A percentile compares a stretch with the other conserved stretches of the same genome.
These are phyloP conservation scores for Epichloe baconii DNA, from an alignment of 2,329 filamentous ascomycete species.

Conservation along the genomic window DNA sequence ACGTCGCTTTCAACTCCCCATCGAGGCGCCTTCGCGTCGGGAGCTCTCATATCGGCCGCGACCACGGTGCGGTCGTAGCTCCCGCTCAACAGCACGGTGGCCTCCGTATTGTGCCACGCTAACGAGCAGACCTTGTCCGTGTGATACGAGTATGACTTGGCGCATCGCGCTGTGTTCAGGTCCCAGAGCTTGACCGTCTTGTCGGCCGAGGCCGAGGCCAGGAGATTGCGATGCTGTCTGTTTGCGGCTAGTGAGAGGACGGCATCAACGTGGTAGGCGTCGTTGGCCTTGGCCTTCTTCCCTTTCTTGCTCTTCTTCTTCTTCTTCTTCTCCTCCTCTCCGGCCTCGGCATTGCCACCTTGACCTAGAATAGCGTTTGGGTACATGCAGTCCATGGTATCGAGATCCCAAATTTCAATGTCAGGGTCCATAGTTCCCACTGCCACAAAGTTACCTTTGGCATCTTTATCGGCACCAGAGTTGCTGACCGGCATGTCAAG, in stretches of 20 bases:
- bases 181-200: slow-evolving; percentile 98
- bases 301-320: slow-evolving; percentile 77
- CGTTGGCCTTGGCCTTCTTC: slow-evolving; percentile 67
- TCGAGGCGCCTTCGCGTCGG: slow-evolving; percentile 64
- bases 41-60: slow-evolving; percentile 91
- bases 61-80: slow-evolving; percentile 92
- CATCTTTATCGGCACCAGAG: slow-evolving; percentile 44
- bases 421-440: slow-evolving; percentile 96
- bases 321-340: slow-evolving; percentile 54
- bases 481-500: slow-evolving; percentile 82
- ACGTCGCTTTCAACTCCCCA: slow-evolving; percentile 96
- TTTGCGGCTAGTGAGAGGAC: slow-evolving; percentile 87
- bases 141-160: slow-evolving; percentile 91
- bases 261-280: slow-evolving; percentile 86
- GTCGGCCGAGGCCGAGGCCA: slow-evolving; percentile 91
- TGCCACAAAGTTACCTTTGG: slow-evolving; percentile 79
- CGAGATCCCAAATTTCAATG: slow-evolving; percentile 96
- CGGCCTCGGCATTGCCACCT: slow-evolving; percentile 38
- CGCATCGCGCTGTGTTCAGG: slow-evolving; percentile 78
- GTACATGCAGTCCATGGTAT: slow-evolving; percentile 95
- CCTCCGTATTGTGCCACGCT: slow-evolving; percentile 80
- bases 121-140: slow-evolving; percentile 96
- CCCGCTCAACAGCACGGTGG: slow-evolving; percentile 80
- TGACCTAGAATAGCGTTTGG: slow-evolving; percentile 91
- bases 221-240: slow-evolving; percentile 81